Evolutionary conservation across 768 basidiomycete species (phyloP).

Genomic region (Phaffia australis): DNA sequence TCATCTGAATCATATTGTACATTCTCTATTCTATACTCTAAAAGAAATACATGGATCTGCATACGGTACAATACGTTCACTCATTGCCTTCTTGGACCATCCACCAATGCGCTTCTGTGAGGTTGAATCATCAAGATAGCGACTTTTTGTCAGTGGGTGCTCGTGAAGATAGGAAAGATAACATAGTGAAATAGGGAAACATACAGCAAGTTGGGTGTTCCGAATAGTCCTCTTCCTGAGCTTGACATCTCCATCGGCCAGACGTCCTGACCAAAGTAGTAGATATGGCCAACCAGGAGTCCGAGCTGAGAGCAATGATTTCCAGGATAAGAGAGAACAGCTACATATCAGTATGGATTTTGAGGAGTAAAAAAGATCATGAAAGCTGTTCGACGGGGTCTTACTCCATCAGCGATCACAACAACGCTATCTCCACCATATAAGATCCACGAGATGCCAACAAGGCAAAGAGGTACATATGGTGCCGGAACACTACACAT

Average conservation of each 20-base stretch:
- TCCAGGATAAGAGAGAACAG: conserved; percentile 22
- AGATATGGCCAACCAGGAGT: conserved; percentile 18
- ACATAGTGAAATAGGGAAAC: not conserved
- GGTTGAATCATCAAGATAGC: too few relatives aligned
- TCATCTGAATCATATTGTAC: too few relatives aligned
- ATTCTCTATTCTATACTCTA: too few relatives aligned
- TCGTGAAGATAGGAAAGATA: not conserved
- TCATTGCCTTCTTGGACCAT: too few relatives aligned
- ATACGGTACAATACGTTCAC: too few relatives aligned
- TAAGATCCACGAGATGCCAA: conserved; percentile 55
- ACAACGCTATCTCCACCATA: conserved; percentile 42
- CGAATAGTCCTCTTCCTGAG: conserved; percentile 18
- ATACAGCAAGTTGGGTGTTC: conserved; percentile 17
- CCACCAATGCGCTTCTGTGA: too few relatives aligned
- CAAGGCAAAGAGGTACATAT: conserved; percentile 83
- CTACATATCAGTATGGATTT: conserved; percentile 26
- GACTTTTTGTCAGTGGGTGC: too few relatives aligned
- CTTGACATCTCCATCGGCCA: conserved; percentile 21
- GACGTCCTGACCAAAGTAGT: conserved; percentile 19
- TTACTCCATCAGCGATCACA: conserved; percentile 72
- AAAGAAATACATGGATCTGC: too few relatives aligned
- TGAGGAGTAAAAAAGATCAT: not conserved
- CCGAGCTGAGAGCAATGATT: conserved; percentile 6
- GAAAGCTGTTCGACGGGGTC: conserved; percentile 55
- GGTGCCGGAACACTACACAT: conserved; percentile 63